Conservation (phyloP, 257 asterid species). For the Nicotiana sylvestris region DNA sequence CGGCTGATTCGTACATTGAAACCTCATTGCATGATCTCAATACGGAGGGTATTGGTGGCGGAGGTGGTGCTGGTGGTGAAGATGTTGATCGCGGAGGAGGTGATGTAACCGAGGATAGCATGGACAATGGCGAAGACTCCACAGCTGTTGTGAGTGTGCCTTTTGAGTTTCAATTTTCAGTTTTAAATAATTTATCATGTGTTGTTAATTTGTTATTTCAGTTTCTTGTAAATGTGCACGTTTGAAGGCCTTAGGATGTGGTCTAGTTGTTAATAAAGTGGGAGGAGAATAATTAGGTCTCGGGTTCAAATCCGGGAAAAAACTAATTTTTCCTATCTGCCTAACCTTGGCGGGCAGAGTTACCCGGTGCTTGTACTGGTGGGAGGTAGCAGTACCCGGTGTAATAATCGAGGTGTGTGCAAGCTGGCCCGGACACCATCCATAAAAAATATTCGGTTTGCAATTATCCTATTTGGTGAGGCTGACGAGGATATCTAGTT, state of each 20-base stretch:
- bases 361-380: no score
- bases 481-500: not conserved
- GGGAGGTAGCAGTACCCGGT: no score
- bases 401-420: no score
- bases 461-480: not conserved
- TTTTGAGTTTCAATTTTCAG: not conserved
- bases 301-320: no score
- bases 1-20: conserved; percentile 66
- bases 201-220: not conserved
- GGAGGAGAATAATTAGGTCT: no score
- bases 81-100: conserved; percentile 53
- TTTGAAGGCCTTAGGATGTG: not conserved
- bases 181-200: not conserved
- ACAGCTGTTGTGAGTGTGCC: conserved; percentile 54
- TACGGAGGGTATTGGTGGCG: conserved; percentile 34
- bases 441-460: not conserved
- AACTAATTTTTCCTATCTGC: no score
- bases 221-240: not conserved
- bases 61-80: conserved; percentile 22
- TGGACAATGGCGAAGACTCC: conserved; percentile 57
- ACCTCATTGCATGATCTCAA: conserved; percentile 78
- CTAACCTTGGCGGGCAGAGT: no score
- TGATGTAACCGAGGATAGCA: conserved; percentile 56
- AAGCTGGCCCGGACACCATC: no score
- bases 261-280: no score